Evolutionary conservation across 306 rosid species (phyloP).

Genomic region (Quercus parvula): DNA sequence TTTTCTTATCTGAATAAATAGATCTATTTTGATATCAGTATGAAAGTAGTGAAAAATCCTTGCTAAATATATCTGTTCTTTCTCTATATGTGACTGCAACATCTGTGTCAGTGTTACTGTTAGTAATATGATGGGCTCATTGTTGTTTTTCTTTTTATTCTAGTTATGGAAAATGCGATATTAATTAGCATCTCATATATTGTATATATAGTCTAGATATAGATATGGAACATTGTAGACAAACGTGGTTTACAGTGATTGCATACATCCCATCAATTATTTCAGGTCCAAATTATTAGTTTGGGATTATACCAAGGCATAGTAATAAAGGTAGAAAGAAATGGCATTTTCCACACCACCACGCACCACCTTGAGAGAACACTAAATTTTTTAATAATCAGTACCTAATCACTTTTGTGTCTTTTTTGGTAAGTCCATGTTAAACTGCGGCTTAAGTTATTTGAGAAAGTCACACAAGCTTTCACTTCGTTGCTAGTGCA

Average conservation of each 20-base stretch:
- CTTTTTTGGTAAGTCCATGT: background rate
- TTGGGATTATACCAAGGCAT: background rate
- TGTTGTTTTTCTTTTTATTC: background rate
- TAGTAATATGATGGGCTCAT: background rate
- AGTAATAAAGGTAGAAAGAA: background rate
- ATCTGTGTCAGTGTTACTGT: background rate
- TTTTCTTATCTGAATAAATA: background rate
- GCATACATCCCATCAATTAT: background rate
- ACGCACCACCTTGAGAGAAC: background rate
- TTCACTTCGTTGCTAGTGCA: constrained; percentile 4
- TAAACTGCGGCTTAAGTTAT: background rate
- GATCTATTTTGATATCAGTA: background rate
- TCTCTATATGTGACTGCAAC: background rate
- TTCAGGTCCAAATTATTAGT: background rate
- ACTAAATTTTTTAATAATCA: background rate
- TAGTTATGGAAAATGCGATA: background rate
- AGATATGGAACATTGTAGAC: background rate
- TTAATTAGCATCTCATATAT: background rate
- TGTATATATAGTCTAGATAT: background rate
- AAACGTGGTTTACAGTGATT: background rate
- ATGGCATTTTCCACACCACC: background rate
- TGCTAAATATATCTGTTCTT: background rate
- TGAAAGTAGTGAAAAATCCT: background rate
- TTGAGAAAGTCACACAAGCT: background rate
- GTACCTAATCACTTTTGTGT: background rate